Evolutionary conservation across 495 filamentous ascomycete species (phyloP), one percentile per base, ranked within the genome.

Genomic region (Sporormia fimetaria): DNA sequence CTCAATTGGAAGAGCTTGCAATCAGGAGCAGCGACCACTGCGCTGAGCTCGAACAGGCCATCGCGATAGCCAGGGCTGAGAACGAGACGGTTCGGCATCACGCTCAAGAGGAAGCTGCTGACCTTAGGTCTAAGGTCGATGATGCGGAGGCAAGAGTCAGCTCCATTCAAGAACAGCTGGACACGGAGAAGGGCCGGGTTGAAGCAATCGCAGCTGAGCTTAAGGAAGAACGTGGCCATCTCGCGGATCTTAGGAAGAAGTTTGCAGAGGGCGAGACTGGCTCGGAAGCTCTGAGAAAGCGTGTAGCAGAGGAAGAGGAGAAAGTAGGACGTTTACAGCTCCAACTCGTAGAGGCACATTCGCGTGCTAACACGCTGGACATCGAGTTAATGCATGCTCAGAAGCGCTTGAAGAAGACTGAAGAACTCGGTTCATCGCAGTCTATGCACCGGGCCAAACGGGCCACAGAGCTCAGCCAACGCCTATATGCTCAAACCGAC

Each of bases 401-500:
- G 27, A 67, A 71, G 37, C 76, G 70, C 37, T 44, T 79, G 22
- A 62, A 74, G 20, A 56, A 63, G 4, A 58, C 76, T 44, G 59
- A 70, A 10, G 67, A 71, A 41, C 34, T 40, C 5, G 36, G 53
- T 17, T 49, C 31, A 12, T 54, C 53, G 16, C 70, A 73, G 28
- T 65, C 78, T 10, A 71, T 82, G 34, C 67, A 71, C 33, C 80
- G 83, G 18, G 79, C 75, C 21, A 57, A 59, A 22, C 78, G 74
- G 29, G 76, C 82, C 5, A 82, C 84, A 51, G 83, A 95, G 41
- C 64, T 95, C 7, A 88, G 87, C 16, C 79, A 81, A 46, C 71
- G 79, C 20, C 68, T 95, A 5, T 83, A 82, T 43, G 61, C 73
- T 2, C 83, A 90, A 35, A 81, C 87, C 40, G 78, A 85, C 49